Conservation (phyloP, 257 asterid genomes). For the Solanum megistacrolobum region DNA sequence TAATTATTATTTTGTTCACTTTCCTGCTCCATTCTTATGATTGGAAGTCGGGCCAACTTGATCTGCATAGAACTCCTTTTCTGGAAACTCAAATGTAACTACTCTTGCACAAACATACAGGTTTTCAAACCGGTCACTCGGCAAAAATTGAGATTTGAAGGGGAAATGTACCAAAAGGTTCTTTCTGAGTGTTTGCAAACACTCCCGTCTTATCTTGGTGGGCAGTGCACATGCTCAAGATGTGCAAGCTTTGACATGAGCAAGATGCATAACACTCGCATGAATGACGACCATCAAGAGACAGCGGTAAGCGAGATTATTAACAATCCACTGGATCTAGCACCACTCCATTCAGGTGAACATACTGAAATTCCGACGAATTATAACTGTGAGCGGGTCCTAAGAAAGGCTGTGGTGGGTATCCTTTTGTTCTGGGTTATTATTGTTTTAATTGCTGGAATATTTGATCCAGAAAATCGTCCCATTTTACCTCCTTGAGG, state of each 20-base stretch:
- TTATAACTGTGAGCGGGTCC: constrained; percentile 19
- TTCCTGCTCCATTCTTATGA: background rate
- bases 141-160: constrained; percentile 74
- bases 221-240: constrained; percentile 57
- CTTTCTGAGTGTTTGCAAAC: constrained; percentile 45
- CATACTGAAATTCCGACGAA: constrained; percentile 21
- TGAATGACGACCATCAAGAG: background rate
- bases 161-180: constrained; percentile 41
- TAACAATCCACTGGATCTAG: constrained; percentile 16
- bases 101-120: constrained; percentile 20
- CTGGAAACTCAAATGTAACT: background rate
- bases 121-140: constrained; percentile 77
- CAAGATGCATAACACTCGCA: constrained; percentile 4
- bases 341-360: constrained; percentile 11
- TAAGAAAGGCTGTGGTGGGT: constrained; percentile 54
- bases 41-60: background rate
- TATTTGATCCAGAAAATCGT: constrained; percentile 47
- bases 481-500: constrained; percentile 22
- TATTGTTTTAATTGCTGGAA: constrained; percentile 48
- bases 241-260: constrained; percentile 30
- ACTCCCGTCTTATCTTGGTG: constrained; percentile 79
- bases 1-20: background rate
- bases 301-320: constrained; percentile 11
- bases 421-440: constrained; percentile 62
- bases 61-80: background rate